Conservation (phyloP, 495 filamentous ascomycete genomes). For the Penicillium waksmanii region DNA sequence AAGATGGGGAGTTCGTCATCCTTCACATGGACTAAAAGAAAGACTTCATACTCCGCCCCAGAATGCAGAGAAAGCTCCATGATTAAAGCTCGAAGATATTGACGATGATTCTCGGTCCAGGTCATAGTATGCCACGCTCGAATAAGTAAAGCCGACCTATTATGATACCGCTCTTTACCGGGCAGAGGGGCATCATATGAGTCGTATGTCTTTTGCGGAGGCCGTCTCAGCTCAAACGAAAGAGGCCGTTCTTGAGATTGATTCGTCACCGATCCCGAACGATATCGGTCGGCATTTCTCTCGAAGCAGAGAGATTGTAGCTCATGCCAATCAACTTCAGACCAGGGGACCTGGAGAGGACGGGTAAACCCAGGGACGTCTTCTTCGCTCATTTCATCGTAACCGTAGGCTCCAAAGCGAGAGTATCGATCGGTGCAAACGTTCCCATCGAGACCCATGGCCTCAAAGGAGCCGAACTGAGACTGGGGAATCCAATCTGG, state of each 20-base stretch:
- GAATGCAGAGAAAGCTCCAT: conserved; percentile 72
- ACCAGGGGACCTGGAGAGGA: conserved; percentile 58
- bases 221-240: conserved; percentile 22
- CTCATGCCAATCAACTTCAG: conserved; percentile 68
- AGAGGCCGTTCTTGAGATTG: conserved; percentile 19
- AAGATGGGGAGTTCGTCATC: conserved; percentile 57
- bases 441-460: conserved; percentile 46
- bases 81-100: conserved; percentile 72
- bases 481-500: conserved; percentile 43
- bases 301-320: conserved; percentile 67
- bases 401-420: conserved; percentile 57
- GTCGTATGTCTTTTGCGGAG: conserved; percentile 11
- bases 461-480: conserved; percentile 52
- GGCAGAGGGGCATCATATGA: not conserved
- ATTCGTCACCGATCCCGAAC: conserved; percentile 2
- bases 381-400: conserved; percentile 36
- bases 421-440: conserved; percentile 59
- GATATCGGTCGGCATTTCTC: conserved; percentile 64
- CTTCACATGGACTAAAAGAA: conserved; percentile 74
- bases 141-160: conserved; percentile 70
- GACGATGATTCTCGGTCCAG: conserved; percentile 72
- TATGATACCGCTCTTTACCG: conserved; percentile 21
- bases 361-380: conserved; percentile 24
- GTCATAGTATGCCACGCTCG: conserved; percentile 68
- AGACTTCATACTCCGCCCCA: conserved; percentile 78